A percentile compares a stretch with the other conserved stretches of the same genome.
Evolutionary conservation across 2,329 filamentous ascomycete genomes (phyloP).

Genomic region (Penicillium hordei): DNA sequence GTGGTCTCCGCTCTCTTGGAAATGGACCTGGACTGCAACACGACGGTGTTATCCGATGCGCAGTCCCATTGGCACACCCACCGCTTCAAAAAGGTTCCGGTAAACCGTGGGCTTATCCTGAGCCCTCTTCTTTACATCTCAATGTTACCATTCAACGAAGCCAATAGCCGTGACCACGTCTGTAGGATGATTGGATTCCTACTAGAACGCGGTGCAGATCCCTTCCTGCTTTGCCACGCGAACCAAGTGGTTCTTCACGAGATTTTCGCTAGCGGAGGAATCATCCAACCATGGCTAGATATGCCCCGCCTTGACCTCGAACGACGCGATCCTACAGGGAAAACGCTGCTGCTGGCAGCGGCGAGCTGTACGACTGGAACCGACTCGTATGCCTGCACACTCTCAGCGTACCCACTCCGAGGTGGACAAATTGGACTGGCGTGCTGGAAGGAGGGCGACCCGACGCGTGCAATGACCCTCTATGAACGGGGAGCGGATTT

Average conservation of each 20-base stretch:
- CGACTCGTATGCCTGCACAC: conserved; percentile 6
- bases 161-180: conserved; percentile 14
- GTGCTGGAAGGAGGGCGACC: conserved; percentile 5
- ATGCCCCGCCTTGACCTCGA: conserved; percentile 16
- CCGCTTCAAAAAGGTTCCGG: not conserved
- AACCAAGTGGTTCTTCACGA: conserved; percentile 15
- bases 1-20: conserved; percentile 8
- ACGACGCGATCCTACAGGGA: conserved; percentile 15
- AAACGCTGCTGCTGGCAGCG: conserved; percentile 17
- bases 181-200: conserved; percentile 15
- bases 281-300: conserved; percentile 18
- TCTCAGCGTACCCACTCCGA: not conserved
- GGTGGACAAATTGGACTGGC: not conserved
- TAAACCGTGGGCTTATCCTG: not conserved
- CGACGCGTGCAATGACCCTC: conserved; percentile 9
- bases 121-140: conserved; percentile 20
- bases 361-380: conserved; percentile 10
- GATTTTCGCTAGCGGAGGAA: conserved; percentile 12
- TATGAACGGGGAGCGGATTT: conserved; percentile 12
- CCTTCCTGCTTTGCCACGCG: conserved; percentile 12
- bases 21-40: conserved; percentile 15
- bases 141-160: conserved; percentile 17
- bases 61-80: conserved; percentile 16
- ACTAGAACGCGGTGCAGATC: conserved; percentile 17
- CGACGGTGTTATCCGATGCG: conserved; percentile 5